Conservation (phyloP, 805 yeast species). For the Candida vaughaniae region DNA sequence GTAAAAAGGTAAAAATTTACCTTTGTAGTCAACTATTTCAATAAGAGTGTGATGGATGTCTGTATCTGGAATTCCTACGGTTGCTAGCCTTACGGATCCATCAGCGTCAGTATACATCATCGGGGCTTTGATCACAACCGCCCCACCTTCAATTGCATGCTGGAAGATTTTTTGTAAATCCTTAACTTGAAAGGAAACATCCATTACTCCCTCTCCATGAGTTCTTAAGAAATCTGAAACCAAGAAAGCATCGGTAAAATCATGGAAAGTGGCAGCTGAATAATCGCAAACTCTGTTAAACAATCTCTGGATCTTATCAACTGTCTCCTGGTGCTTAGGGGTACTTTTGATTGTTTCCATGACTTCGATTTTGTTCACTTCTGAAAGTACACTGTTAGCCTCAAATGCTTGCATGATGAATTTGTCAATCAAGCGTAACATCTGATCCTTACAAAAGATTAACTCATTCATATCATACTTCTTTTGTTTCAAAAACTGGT, state of each 20-base stretch:
- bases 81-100: conserved; percentile 57
- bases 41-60: conserved; percentile 72
- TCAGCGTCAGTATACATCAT: conserved; percentile 34
- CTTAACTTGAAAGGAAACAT: conserved; percentile 64
- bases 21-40: conserved; percentile 42
- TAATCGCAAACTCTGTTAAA: not conserved
- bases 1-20: conserved; percentile 55
- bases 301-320: not conserved
- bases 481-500: not conserved
- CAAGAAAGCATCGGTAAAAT: conserved; percentile 9
- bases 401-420: conserved; percentile 1
- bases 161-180: conserved; percentile 46
- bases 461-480: not conserved
- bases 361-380: not conserved
- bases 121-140: conserved; percentile 32
- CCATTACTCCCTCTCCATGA: conserved; percentile 84
- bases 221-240: conserved; percentile 21
- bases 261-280: conserved; percentile 2
- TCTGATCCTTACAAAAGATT: conserved; percentile 1
- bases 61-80: conserved; percentile 41
- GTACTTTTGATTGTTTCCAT: conserved; percentile 4
- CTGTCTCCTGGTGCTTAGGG: conserved; percentile 11
- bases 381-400: not conserved
- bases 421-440: conserved; percentile 1
- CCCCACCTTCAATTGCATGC: conserved; percentile 55